Evolutionary conservation across 208 protist species (phyloP).

Genomic region (Herpetomonas samuelpessoai): DNA sequence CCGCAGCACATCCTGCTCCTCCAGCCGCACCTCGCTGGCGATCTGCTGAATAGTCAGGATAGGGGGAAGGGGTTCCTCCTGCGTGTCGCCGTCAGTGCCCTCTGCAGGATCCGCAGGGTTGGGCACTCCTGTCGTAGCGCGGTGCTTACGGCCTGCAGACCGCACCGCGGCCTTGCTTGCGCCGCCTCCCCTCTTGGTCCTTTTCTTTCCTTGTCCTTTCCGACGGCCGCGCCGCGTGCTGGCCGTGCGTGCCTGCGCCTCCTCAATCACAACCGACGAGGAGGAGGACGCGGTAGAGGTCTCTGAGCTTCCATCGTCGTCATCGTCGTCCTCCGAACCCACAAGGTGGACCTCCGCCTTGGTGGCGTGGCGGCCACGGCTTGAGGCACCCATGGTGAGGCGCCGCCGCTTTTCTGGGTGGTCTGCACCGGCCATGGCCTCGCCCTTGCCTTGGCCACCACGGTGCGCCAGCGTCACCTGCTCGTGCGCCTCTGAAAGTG

Average conservation of each 20-base stretch:
- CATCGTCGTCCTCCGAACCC: neutral
- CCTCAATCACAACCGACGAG: neutral
- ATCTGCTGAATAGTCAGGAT: slow-evolving; percentile 48
- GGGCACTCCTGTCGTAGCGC: neutral
- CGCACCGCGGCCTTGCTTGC: too few species aligned
- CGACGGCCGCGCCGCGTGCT: neutral
- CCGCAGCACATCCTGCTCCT: slow-evolving; percentile 75
- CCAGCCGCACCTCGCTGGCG: slow-evolving; percentile 52
- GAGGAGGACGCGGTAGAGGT: neutral
- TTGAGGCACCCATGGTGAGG: neutral
- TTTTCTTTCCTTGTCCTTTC: too few species aligned
- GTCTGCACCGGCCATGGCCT: too few species aligned
- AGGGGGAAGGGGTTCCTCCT: neutral
- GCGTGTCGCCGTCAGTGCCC: neutral
- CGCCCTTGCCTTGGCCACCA: too few species aligned
- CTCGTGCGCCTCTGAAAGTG: neutral
- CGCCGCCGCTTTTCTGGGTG: slow-evolving; percentile 1
- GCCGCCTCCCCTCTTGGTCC: too few species aligned
- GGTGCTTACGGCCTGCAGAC: too few species aligned
- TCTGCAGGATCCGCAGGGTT: neutral
- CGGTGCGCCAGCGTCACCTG: neutral
- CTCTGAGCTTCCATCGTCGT: neutral
- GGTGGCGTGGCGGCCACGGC: neutral
- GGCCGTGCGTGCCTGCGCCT: neutral
- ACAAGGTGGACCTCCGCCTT: neutral